A percentile compares a stretch with the other conserved stretches of the same genome.
Conservation (phyloP, 2,329 filamentous ascomycete species). For the Talaromyces sp. region DNA sequence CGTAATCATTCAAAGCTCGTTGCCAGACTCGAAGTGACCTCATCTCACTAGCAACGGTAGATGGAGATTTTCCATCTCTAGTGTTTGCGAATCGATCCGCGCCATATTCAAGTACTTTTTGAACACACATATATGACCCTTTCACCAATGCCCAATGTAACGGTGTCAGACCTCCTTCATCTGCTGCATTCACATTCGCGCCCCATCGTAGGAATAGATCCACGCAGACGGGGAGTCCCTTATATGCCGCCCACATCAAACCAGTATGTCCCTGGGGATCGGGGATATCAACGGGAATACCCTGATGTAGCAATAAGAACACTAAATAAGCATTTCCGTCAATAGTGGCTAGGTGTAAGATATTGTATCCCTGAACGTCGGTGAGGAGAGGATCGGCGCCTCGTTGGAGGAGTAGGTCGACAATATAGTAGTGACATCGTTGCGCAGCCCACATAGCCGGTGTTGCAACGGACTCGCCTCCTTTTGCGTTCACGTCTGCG, state of each 20-base stretch:
- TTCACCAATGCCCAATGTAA: slow-evolving; percentile 97
- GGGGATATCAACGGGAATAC: slow-evolving; percentile 87
- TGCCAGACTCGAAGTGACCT: slow-evolving; percentile 82
- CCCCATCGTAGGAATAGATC: slow-evolving; percentile 93
- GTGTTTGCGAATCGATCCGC: slow-evolving; percentile 91
- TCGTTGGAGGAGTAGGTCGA: slow-evolving; percentile 85
- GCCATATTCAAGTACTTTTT: slow-evolving; percentile 94
- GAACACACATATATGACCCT: slow-evolving; percentile 81
- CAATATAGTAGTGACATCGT: slow-evolving; percentile 92
- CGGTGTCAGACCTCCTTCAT: slow-evolving; percentile 91
- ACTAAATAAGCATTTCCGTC: slow-evolving; percentile 93
- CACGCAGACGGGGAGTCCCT: slow-evolving; percentile 88
- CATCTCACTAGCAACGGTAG: slow-evolving; percentile 82
- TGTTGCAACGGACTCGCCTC: slow-evolving; percentile 91
- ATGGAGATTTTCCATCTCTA: slow-evolving; percentile 83
- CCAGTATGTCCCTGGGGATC: slow-evolving; percentile 90
- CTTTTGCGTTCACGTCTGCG: slow-evolving; percentile 90
- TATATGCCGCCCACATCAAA: slow-evolving; percentile 99
- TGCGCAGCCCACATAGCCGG: slow-evolving; percentile 97
- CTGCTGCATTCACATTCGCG: slow-evolving; percentile 83
- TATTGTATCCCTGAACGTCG: slow-evolving; percentile 96
- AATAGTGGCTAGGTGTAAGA: slow-evolving; percentile 93
- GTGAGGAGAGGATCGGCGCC: slow-evolving; percentile 90
- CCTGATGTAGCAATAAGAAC: slow-evolving; percentile 86
- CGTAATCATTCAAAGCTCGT: slow-evolving; percentile 76